Evolutionary conservation across 768 basidiomycete genomes (phyloP).

Genomic region (Agrocybe pediades): DNA sequence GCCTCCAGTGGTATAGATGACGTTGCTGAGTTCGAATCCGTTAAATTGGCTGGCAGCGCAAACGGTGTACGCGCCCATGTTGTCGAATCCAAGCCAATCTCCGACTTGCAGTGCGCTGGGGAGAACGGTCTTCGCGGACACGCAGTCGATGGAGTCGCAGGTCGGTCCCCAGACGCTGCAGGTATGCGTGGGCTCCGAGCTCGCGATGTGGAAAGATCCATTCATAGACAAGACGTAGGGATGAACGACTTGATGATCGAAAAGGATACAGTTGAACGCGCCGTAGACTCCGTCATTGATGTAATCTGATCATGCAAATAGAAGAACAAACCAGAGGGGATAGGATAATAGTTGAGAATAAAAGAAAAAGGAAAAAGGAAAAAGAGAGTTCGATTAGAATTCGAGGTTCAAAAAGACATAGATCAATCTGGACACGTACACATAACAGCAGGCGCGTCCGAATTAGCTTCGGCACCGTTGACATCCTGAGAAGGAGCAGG

Average conservation of each 20-base stretch:
- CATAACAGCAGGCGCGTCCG: conserved; percentile 69
- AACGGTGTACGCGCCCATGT: conserved; percentile 99
- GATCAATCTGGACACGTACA: conserved; percentile 60
- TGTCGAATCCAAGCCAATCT: conserved; percentile 97
- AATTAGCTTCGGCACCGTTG: conserved; percentile 7
- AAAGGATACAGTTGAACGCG: conserved; percentile 94
- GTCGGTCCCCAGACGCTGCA: conserved; percentile 98
- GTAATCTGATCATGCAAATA: conserved; percentile 66
- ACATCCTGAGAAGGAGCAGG: conserved; percentile 9
- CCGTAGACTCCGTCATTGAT: conserved; percentile 99
- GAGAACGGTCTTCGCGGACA: conserved; percentile 62
- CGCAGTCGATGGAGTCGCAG: conserved; percentile 96
- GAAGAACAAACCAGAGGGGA: conserved; percentile 3
- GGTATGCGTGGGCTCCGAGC: conserved; percentile 37
- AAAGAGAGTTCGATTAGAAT: conserved; percentile 56
- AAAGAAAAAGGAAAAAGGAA: conserved; percentile 1
- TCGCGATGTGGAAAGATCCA: conserved; percentile 32
- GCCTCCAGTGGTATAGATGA: conserved; percentile 76
- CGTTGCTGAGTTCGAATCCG: conserved; percentile 72
- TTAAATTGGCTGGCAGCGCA: conserved; percentile 96
- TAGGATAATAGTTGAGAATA: conserved; percentile 3
- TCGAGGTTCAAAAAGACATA: conserved; percentile 15
- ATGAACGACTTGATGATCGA: conserved; percentile 84
- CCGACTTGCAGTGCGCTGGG: conserved; percentile 80
- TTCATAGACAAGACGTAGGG: conserved; percentile 76